Percentiles rank a stretch among this genome's conserved stretches.
phyloP scores from a whole-genome alignment of 805 yeast genomes.

The Cyberlindnera americana region DNA sequence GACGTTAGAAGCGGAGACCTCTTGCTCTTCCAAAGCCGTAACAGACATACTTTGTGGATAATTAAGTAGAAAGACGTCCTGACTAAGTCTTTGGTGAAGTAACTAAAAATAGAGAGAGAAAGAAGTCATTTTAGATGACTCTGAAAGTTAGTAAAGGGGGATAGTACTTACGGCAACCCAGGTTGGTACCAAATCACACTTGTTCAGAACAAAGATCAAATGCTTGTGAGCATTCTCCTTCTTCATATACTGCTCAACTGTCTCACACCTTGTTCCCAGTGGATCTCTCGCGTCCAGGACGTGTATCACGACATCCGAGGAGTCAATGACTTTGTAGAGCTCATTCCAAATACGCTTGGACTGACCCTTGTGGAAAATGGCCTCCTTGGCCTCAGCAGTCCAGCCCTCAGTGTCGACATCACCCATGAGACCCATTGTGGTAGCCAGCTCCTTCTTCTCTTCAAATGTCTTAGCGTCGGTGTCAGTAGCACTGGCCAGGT shows the following conservation, averaged over 20 bases:
- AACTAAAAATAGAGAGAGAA: not conserved
- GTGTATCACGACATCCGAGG: slow-evolving; percentile 95
- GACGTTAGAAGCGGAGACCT: slow-evolving; percentile 47
- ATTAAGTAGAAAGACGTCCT: slow-evolving; percentile 49
- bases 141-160: slow-evolving; percentile 20
- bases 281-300: slow-evolving; percentile 98
- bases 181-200: slow-evolving; percentile 97
- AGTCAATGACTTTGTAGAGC: slow-evolving; percentile 92
- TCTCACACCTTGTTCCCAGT: slow-evolving; percentile 87
- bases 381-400: slow-evolving; percentile 90
- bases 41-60: slow-evolving; percentile 73
- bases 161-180: slow-evolving; percentile 95
- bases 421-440: slow-evolving; percentile 81
- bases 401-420: slow-evolving; percentile 66
- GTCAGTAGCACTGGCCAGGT: slow-evolving; percentile 58
- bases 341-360: slow-evolving; percentile 99
- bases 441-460: slow-evolving; percentile 72
- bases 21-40: slow-evolving; percentile 94
- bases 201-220: slow-evolving; percentile 88
- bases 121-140: too few relatives aligned
- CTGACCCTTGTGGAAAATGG: slow-evolving; percentile 94
- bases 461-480: slow-evolving; percentile 56
- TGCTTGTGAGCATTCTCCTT: slow-evolving; percentile 97
- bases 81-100: slow-evolving; percentile 78
- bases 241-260: slow-evolving; percentile 88